Conservation (phyloP, 208 protist species). For the Novymonas esmeraldas region DNA sequence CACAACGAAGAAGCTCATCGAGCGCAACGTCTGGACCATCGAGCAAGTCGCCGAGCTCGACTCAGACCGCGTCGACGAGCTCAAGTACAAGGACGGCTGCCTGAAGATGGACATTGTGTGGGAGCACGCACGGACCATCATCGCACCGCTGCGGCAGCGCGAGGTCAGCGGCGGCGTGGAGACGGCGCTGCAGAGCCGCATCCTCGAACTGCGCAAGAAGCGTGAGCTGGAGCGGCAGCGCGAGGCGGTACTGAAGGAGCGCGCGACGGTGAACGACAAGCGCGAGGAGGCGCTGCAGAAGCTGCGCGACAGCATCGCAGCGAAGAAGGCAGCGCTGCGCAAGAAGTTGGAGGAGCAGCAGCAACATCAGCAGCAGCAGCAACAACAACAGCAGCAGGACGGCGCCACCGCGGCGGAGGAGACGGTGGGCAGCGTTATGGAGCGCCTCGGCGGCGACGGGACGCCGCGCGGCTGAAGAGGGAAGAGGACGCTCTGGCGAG, state of each 20-base stretch:
- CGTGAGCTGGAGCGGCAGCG: conserved; percentile 84
- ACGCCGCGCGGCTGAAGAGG: not conserved
- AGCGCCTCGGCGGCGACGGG: conserved; percentile 33
- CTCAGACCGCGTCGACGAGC: conserved; percentile 85
- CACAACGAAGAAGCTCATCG: conserved; percentile 91
- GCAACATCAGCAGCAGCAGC: conserved; percentile 14
- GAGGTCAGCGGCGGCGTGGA: conserved; percentile 70
- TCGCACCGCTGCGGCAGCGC: conserved; percentile 72
- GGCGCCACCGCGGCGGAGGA: conserved; percentile 26
- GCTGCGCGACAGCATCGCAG: conserved; percentile 78
- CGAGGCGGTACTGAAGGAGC: conserved; percentile 66
- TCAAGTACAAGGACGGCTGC: conserved; percentile 90
- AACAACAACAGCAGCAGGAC: no score
- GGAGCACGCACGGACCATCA: conserved; percentile 89
- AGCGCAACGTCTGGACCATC: conserved; percentile 91
- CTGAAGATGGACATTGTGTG: conserved; percentile 90
- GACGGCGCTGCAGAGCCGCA: conserved; percentile 80
- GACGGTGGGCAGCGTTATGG: conserved; percentile 40
- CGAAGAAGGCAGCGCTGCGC: conserved; percentile 77
- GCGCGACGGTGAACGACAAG: conserved; percentile 53
- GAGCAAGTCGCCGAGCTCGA: conserved; percentile 84
- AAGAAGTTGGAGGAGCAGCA: conserved; percentile 51
- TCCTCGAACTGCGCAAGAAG: conserved; percentile 86
- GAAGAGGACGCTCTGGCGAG: no score
- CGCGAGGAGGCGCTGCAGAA: conserved; percentile 76